These are phyloP conservation scores for Gymnopus androsaceus DNA, from an alignment of 1,284 basidiomycete genomes.

Conservation along the genomic window DNA sequence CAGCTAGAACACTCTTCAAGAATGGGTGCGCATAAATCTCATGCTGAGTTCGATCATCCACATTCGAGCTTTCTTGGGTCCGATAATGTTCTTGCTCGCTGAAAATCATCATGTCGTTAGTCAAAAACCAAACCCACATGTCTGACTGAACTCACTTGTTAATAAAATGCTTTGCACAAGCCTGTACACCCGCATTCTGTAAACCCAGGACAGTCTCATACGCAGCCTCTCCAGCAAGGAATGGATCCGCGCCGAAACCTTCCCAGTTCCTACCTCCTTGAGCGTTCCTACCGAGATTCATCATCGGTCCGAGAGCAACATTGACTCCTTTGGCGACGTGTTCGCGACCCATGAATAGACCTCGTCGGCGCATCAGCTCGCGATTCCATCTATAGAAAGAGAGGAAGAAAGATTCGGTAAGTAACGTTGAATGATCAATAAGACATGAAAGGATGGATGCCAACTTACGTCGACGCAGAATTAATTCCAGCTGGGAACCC, in stretches of 20 bases:
- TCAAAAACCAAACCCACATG: neutral
- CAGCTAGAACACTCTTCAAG: constrained; percentile 74
- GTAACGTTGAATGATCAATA: constrained; percentile 30
- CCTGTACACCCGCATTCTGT: constrained; percentile 73
- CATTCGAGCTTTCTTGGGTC: constrained; percentile 56
- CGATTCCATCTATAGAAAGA: constrained; percentile 51
- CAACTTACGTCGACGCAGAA: constrained; percentile 38
- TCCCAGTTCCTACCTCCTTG: constrained; percentile 84
- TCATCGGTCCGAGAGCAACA: constrained; percentile 63
- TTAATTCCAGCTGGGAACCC: constrained; percentile 48
- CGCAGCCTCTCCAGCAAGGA: constrained; percentile 69
- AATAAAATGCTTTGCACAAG: constrained; percentile 78
- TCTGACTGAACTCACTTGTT: constrained; percentile 53
- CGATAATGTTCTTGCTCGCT: constrained; percentile 72
- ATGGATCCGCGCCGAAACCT: constrained; percentile 81
- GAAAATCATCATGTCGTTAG: constrained; percentile 10
- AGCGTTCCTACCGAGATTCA: constrained; percentile 71
- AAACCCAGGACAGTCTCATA: constrained; percentile 77
- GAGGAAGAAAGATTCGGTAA: constrained; percentile 25
- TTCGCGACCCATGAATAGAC: constrained; percentile 76
- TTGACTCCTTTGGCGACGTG: constrained; percentile 81
- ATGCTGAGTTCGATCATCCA: constrained; percentile 78
- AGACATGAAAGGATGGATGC: neutral
- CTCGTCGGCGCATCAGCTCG: constrained; percentile 68
- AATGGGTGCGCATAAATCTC: constrained; percentile 77